These are phyloP conservation scores for Lactifluus pinguis DNA, from an alignment of 768 basidiomycete species.

Conservation along the genomic window DNA sequence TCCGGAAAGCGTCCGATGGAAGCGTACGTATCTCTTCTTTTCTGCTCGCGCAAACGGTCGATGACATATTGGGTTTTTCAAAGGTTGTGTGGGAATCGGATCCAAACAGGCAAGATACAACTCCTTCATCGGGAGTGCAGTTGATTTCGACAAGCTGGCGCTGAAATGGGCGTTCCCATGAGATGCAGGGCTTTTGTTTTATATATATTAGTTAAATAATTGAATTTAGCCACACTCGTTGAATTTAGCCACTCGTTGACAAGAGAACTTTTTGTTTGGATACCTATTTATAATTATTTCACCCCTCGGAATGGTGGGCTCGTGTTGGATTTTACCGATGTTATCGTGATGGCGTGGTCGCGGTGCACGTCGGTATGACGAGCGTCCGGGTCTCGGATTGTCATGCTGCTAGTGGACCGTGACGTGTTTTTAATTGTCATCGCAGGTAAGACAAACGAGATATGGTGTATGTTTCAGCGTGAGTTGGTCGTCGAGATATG, in stretches of 20 bases:
- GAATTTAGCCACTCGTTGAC: background rate
- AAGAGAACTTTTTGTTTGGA: background rate
- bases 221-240: no score
- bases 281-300: background rate
- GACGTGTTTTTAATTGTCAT: background rate
- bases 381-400: background rate
- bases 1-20: conserved; percentile 45
- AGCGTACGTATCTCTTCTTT: conserved; percentile 28
- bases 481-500: background rate
- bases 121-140: conserved; percentile 24
- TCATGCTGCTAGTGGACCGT: background rate
- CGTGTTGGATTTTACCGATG: background rate
- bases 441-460: no score
- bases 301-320: background rate
- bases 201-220: background rate
- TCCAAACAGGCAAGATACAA: conserved; percentile 44
- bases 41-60: conserved; percentile 22
- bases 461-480: background rate
- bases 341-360: background rate
- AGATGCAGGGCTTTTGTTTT: background rate
- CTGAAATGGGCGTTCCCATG: conserved; percentile 19
- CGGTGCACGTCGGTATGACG: background rate
- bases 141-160: conserved; percentile 38
- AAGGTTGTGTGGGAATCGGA: conserved; percentile 51
- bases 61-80: background rate